Evolutionary conservation across 208 protist species (phyloP).

Genomic region (Novymonas esmeraldas): DNA sequence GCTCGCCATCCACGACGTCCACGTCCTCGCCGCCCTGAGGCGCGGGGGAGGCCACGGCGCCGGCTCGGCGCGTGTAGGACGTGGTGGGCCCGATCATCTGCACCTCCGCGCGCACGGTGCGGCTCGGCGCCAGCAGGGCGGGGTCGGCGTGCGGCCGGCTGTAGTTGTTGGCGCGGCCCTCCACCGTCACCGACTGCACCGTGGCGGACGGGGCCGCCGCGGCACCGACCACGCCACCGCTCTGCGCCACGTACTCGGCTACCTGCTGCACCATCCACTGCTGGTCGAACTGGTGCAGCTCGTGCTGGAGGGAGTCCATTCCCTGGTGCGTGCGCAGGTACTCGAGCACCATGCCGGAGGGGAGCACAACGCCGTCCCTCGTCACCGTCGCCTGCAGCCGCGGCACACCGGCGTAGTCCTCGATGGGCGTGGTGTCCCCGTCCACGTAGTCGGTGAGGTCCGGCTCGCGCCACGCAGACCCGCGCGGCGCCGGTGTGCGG

Average conservation of each 20-base stretch:
- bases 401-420: constrained; percentile 49
- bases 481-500: constrained; percentile 22
- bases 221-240: constrained; percentile 14
- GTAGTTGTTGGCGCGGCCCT: constrained; percentile 86
- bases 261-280: constrained; percentile 41
- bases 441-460: constrained; percentile 45
- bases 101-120: constrained; percentile 64
- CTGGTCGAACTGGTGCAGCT: constrained; percentile 57
- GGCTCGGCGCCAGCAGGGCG: constrained; percentile 34
- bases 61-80: constrained; percentile 3
- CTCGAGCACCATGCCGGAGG: constrained; percentile 84
- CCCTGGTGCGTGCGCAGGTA: constrained; percentile 84
- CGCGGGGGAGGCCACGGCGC: constrained; percentile 22
- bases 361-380: constrained; percentile 54
- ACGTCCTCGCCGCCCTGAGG: constrained; percentile 19
- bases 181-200: constrained; percentile 72
- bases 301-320: constrained; percentile 73
- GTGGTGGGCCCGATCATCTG: constrained; percentile 37
- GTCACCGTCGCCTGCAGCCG: constrained; percentile 52
- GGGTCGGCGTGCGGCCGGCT: constrained; percentile 59
- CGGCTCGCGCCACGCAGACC: constrained; percentile 72
- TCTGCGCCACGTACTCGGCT: constrained; percentile 37
- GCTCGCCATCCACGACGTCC: constrained; percentile 59
- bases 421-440: constrained; percentile 72
- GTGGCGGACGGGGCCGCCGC: constrained; percentile 29